Percentiles rank a stretch among this genome's conserved stretches.
These are phyloP conservation scores for Phaffomyces antillensis DNA, from an alignment of 805 yeast species.

Conservation along the genomic window DNA sequence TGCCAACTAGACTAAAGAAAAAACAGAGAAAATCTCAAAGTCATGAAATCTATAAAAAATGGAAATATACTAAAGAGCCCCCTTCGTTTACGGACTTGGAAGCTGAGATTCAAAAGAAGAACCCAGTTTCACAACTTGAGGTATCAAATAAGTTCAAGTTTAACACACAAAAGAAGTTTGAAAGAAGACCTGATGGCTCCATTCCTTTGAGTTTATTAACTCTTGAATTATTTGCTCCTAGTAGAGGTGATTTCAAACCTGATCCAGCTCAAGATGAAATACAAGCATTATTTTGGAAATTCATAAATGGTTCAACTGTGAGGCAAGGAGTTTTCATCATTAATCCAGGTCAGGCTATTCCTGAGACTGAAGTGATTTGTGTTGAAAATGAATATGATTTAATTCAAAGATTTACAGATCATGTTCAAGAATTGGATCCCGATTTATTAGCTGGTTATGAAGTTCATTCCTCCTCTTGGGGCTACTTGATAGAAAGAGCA, in stretches of 20 bases:
- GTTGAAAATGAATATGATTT: conserved; percentile 52
- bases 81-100: conserved; percentile 39
- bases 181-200: conserved; percentile 33
- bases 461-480: conserved; percentile 79
- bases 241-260: conserved; percentile 45
- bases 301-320: conserved; percentile 36
- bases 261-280: conserved; percentile 62
- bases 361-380: conserved; percentile 6
- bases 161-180: conserved; percentile 26
- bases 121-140: conserved; percentile 43
- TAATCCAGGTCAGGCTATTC: conserved; percentile 11
- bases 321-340: conserved; percentile 33
- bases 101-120: background rate
- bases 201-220: conserved; percentile 49
- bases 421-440: conserved; percentile 68
- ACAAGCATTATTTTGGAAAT: conserved; percentile 54
- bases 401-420: conserved; percentile 45
- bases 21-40: background rate
- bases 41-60: conserved; percentile 12
- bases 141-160: conserved; percentile 36
- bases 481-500: conserved; percentile 70
- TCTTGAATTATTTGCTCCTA: conserved; percentile 62
- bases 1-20: background rate
- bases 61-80: conserved; percentile 43
- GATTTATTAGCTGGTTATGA: conserved; percentile 87